Base-by-base conservation (phyloP, 768 basidiomycete genomes). In the Sporobolomyces phaffii region DNA sequence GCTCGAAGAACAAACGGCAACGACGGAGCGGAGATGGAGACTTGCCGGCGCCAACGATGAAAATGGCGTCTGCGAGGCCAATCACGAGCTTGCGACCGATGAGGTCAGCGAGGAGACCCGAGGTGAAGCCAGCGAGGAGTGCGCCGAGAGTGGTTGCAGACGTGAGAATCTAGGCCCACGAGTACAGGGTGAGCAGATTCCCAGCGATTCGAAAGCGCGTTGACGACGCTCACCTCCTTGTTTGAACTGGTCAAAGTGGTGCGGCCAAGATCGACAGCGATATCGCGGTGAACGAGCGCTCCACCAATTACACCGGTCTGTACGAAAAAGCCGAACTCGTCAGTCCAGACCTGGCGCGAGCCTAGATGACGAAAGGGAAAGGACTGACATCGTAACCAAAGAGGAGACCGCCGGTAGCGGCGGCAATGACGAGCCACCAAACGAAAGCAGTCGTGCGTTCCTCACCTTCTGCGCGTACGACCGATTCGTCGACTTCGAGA, bases 401-500 rank as follows among this genome's bases (percentile, higher is more conserved):
- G 26, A 72, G 56, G 17, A 72, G 56, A 9, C 70, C 70, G 14
- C 66, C 65, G 3, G 54, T 72, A 1, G 66, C 70, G 17, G 70
- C 70, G 2, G 66, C 64, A 57, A 82, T 76, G 18, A 89, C 88
- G 45, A 90, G 81, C n/a, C 85, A 78, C 87, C 87, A 88, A 3
- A 90, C 84, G 69, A 89, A 89, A 81, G 82, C 83, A 0, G 86
- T 87, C 28, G 85, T 85, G 65, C 77, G 64, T 43, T 78, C 77
- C 68, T 78, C 77, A 14, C 75, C 75, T 50, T 77, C 73, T 0
- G 76, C 77, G 24, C 56, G 57, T 0, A 77, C 73, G 41, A 70
- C 61, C 29, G 61, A 60, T 48, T 70, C 69, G 50, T 70, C 69
- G 24, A 70, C 56, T 38, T 70, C 69, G 60, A 68, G 61, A 44